phyloP scores from a whole-genome alignment of 2,329 filamentous ascomycete species.

The Aspergillus novofumigatus region DNA sequence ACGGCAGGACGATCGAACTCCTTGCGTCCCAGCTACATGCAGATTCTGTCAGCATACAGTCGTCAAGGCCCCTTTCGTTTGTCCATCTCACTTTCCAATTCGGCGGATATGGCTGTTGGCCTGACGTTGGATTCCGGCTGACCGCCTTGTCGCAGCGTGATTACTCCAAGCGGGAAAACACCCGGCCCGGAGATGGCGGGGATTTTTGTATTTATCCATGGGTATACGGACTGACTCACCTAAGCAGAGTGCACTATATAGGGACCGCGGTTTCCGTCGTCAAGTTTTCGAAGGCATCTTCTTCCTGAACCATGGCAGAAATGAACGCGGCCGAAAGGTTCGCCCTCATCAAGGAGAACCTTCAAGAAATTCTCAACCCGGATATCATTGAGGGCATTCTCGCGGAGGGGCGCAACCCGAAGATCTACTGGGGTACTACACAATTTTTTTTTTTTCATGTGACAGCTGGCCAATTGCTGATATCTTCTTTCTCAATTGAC shows the following conservation, averaged over 20 bases:
- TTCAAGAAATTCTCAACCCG: constrained; percentile 76
- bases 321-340: constrained; percentile 46
- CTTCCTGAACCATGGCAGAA: background rate
- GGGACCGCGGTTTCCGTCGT: background rate
- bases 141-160: background rate
- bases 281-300: background rate
- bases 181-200: background rate
- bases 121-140: background rate
- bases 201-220: background rate
- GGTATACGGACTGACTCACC: background rate
- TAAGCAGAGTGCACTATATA: background rate
- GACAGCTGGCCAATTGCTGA: constrained; percentile 21
- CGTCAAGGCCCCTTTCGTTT: background rate
- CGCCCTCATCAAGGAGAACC: constrained; percentile 72
- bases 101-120: background rate
- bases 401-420: constrained; percentile 24
- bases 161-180: background rate
- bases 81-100: background rate
- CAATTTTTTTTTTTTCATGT: background rate
- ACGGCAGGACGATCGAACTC: background rate
- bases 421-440: constrained; percentile 31
- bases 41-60: background rate
- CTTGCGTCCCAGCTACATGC: background rate
- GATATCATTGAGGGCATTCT: constrained; percentile 41
- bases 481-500: background rate